phyloP scores from a whole-genome alignment of 345 rosid species.

The Heritiera littoralis region DNA sequence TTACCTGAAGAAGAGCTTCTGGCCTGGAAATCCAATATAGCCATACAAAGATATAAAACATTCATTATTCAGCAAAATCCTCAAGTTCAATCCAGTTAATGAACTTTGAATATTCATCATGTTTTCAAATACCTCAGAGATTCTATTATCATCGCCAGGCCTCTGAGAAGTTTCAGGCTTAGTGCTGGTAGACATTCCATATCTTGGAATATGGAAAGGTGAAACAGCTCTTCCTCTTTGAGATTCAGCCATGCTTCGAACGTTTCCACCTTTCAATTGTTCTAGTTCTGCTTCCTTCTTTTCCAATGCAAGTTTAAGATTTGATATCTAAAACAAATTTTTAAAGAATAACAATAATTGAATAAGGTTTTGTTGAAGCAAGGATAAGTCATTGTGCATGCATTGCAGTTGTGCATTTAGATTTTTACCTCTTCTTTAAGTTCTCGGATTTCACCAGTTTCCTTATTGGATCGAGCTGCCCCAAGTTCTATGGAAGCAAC shows the following conservation, averaged over 20 bases:
- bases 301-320: slow-evolving; percentile 74
- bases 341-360: background rate
- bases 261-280: slow-evolving; percentile 49
- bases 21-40: slow-evolving; percentile 44
- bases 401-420: background rate
- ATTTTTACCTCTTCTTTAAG: slow-evolving; percentile 83
- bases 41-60: background rate
- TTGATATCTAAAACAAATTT: slow-evolving; percentile 27
- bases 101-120: background rate
- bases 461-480: slow-evolving; percentile 90
- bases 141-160: slow-evolving; percentile 48
- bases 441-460: slow-evolving; percentile 84
- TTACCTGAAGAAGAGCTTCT: slow-evolving; percentile 87
- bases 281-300: slow-evolving; percentile 86
- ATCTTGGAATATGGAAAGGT: slow-evolving; percentile 71
- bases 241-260: slow-evolving; percentile 47
- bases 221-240: slow-evolving; percentile 83
- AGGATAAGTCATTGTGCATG: background rate
- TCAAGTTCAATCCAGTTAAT: background rate
- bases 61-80: background rate
- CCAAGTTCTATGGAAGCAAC: slow-evolving; percentile 95
- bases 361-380: background rate
- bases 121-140: slow-evolving; percentile 51
- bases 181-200: slow-evolving; percentile 37
- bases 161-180: slow-evolving; percentile 62